phyloP scores from a whole-genome alignment of 1,284 basidiomycete species.

The Bjerkandera adusta region DNA sequence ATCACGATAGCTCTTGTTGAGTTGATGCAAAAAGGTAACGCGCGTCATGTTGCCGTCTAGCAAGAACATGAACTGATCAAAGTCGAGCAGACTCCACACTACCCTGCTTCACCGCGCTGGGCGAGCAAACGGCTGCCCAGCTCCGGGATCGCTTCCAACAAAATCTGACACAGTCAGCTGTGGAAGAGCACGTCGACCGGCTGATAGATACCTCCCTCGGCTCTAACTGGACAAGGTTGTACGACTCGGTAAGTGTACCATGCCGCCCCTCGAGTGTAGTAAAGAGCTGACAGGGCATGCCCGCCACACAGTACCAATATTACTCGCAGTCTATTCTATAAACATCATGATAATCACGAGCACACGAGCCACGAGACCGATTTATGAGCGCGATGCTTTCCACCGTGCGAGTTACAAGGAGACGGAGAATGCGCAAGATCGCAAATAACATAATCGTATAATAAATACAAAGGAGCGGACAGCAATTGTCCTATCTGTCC shows the following conservation, averaged over 20 bases:
- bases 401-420: not conserved
- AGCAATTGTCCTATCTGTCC: not conserved
- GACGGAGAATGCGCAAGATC: not conserved
- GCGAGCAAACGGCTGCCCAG: slow-evolving; percentile 86
- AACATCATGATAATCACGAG: slow-evolving; percentile 15
- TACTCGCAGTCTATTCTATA: slow-evolving; percentile 82
- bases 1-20: slow-evolving; percentile 81
- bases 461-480: slow-evolving; percentile 7
- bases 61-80: not conserved
- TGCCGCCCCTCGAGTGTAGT: not conserved
- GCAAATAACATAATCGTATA: not conserved
- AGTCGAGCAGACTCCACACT: slow-evolving; percentile 76
- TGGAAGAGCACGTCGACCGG: slow-evolving; percentile 86
- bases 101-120: slow-evolving; percentile 90
- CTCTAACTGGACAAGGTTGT: slow-evolving; percentile 90
- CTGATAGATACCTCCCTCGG: slow-evolving; percentile 86
- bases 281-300: slow-evolving; percentile 7
- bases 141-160: slow-evolving; percentile 95
- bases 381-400: no score
- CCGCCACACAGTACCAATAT: slow-evolving; percentile 62
- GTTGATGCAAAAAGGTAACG: slow-evolving; percentile 88
- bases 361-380: not conserved
- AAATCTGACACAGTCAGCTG: slow-evolving; percentile 81
- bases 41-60: not conserved
- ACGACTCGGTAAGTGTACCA: slow-evolving; percentile 74